phyloP scores from a whole-genome alignment of 495 filamentous ascomycete species.

The Hypoxylon crocopeplum region DNA sequence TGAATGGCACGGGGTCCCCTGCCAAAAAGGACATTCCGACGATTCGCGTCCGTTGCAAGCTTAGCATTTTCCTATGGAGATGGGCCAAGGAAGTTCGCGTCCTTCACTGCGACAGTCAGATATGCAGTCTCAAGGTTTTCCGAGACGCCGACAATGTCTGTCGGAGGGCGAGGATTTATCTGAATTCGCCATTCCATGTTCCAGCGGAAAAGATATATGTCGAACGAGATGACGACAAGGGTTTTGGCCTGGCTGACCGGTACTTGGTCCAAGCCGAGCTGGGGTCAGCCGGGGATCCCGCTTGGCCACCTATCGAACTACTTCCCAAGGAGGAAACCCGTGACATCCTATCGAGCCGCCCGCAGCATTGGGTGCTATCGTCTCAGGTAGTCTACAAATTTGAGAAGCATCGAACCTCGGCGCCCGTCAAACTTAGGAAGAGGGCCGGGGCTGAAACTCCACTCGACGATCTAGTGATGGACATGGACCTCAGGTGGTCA shows the following conservation, averaged over 20 bases:
- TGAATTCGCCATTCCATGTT: constrained; percentile 54
- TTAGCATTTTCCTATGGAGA: constrained; percentile 47
- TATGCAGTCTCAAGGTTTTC: constrained; percentile 53
- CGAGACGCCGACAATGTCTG: constrained; percentile 50
- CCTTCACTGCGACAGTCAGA: constrained; percentile 54
- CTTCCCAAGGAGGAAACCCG: constrained; percentile 40
- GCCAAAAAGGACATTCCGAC: constrained; percentile 46
- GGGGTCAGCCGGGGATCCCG: constrained; percentile 51
- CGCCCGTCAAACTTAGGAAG: constrained; percentile 48
- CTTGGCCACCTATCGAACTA: constrained; percentile 57
- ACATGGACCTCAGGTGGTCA: constrained; percentile 56
- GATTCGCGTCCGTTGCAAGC: constrained; percentile 52
- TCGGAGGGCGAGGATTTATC: constrained; percentile 52
- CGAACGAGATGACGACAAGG: constrained; percentile 48
- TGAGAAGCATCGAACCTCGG: constrained; percentile 47
- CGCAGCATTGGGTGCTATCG: constrained; percentile 48
- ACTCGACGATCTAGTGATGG: constrained; percentile 51
- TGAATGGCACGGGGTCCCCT: constrained; percentile 48
- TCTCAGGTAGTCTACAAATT: constrained; percentile 49
- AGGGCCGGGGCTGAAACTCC: constrained; percentile 30
- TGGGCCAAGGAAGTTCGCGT: constrained; percentile 35
- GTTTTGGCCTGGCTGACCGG: constrained; percentile 51
- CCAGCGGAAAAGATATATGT: constrained; percentile 55
- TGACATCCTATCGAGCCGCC: constrained; percentile 34
- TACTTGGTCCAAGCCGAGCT: constrained; percentile 57